Evolutionary conservation across 2,329 filamentous ascomycete genomes (phyloP), one percentile per base, ranked within the genome.

Genomic region (Atkinsonella hypoxylon): DNA sequence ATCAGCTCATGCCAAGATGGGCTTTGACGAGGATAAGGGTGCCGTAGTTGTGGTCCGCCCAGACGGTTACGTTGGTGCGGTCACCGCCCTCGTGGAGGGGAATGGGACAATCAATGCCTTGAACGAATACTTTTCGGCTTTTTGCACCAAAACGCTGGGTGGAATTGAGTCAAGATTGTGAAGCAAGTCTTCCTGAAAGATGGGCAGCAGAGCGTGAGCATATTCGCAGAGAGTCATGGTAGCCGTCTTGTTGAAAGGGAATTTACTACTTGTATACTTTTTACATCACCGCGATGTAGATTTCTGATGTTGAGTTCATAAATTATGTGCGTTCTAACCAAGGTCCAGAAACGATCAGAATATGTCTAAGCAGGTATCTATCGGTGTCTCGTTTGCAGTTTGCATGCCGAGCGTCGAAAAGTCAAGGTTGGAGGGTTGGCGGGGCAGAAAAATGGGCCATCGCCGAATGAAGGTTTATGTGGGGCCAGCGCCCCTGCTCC

Each of bases 1-100:
- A 5, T 76, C 87, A 2, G 88, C 88, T 5, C 90, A 96, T 66
- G 82, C 83, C 41, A 95, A 95, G 75, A 85, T 95, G 75, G 90
- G 90, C 0, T 65, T 95, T 26, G 78, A 85, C 56, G 73, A 84
- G 60, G 80, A 86, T 54, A 76, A 72, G 54, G 89, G 89, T 11
- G 89, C 85, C 51, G 78, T 95, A 2, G 83, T 94, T 1, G 85
- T 95, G 10, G 87, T 94, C 8, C 73, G 89, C 43, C 89, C 90
- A 0, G 89, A 95, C 65, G 89, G 89, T 8, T 93, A 95, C 64
- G 84, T 95, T 30, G 87, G 85, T 20, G 77, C 87, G 54, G 85
- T 89, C 4, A 78, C 86, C 11, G 75, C 75, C 58, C 70, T 96
- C 20, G 82, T 79, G 1, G 84, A 91, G 65, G 90, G 89, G 0